These are phyloP conservation scores for Gossypium laxum DNA, from an alignment of 441 rosid genomes.

Conservation along the genomic window DNA sequence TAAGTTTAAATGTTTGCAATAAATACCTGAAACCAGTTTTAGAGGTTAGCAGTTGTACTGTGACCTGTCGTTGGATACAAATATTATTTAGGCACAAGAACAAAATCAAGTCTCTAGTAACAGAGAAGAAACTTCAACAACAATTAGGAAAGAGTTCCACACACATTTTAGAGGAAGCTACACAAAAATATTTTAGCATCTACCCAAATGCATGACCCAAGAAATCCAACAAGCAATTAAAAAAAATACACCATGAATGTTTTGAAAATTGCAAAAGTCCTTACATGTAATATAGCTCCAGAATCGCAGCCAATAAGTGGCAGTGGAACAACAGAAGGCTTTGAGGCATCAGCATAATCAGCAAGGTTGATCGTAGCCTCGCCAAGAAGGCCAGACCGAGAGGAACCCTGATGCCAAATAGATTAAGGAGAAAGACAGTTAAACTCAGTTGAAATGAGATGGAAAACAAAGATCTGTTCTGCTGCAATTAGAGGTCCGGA, in stretches of 20 bases:
- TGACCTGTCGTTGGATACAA: conserved; percentile 47
- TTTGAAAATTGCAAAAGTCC: conserved; percentile 28
- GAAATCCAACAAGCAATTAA: conserved; percentile 1
- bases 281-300: conserved; percentile 86
- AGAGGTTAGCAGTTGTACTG: conserved; percentile 90
- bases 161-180: neutral
- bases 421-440: conserved; percentile 20
- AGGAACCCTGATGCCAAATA: conserved; percentile 59
- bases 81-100: conserved; percentile 10
- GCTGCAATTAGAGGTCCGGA: neutral
- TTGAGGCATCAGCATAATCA: conserved; percentile 80
- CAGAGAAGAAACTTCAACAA: neutral
- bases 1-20: conserved; percentile 10
- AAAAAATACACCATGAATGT: conserved; percentile 12
- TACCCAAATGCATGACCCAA: neutral
- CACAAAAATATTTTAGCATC: neutral
- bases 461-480: neutral
- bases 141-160: conserved; percentile 1
- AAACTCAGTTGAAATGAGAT: conserved; percentile 14
- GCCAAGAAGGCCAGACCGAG: conserved; percentile 83
- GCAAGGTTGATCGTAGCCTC: conserved; percentile 90
- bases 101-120: neutral
- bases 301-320: conserved; percentile 84
- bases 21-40: conserved; percentile 90
- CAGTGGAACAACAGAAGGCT: conserved; percentile 58